These are phyloP conservation scores for Polygonum aviculare DNA, from an alignment of 148 eudicot species.

Conservation along the genomic window DNA sequence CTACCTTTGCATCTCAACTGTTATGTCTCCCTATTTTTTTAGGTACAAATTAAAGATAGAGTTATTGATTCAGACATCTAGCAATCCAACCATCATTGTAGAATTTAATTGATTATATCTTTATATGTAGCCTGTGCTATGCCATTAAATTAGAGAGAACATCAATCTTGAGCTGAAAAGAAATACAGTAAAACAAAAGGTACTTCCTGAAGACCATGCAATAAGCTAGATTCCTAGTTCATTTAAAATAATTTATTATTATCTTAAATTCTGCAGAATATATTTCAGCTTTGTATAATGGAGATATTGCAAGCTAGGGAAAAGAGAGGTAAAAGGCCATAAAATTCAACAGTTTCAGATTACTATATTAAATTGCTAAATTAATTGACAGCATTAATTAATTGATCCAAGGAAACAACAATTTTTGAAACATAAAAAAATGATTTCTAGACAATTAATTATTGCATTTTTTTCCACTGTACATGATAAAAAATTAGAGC, in stretches of 20 bases:
- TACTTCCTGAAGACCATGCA: conserved; percentile 6
- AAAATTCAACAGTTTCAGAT: too few species aligned
- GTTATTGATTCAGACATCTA: background rate
- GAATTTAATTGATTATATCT: too few species aligned
- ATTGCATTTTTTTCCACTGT: background rate
- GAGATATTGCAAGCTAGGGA: background rate
- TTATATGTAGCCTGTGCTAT: background rate
- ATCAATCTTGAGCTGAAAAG: background rate
- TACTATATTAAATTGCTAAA: too few species aligned
- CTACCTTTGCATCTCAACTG: too few species aligned
- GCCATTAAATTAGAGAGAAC: background rate
- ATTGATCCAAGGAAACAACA: background rate
- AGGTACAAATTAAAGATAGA: background rate
- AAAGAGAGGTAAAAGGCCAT: background rate
- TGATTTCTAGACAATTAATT: background rate
- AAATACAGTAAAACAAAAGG: background rate
- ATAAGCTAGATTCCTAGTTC: conserved; percentile 3
- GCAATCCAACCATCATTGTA: too few species aligned
- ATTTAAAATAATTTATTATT: background rate
- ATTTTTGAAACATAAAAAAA: background rate
- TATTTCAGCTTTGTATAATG: background rate
- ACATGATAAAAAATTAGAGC: background rate
- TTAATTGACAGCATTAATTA: too few species aligned
- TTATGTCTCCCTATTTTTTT: too few species aligned
- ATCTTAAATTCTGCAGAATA: background rate